phyloP scores from a whole-genome alignment of 352 stramenopile genomes.

The Poterioochromonas sp. region DNA sequence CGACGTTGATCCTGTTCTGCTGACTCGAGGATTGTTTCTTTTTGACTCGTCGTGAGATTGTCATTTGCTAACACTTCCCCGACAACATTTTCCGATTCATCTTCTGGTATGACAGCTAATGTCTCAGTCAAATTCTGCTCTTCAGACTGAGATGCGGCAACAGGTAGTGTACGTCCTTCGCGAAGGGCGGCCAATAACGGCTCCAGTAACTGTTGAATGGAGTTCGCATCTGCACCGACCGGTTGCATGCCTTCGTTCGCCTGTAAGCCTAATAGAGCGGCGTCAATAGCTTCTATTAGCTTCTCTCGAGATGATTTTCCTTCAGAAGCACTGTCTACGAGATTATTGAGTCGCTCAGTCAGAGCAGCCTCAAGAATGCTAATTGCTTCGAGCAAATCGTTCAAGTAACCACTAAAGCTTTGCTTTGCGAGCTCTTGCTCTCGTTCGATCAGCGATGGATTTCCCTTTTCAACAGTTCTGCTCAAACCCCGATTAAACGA shows the following conservation, averaged over 20 bases:
- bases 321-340: background rate
- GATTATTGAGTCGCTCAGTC: background rate
- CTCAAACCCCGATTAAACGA: background rate
- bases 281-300: constrained; percentile 3
- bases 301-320: background rate
- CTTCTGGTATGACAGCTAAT: too few relatives aligned
- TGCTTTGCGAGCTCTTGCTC: background rate
- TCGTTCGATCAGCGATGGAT: background rate
- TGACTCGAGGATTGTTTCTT: background rate
- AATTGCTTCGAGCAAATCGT: background rate
- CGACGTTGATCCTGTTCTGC: background rate
- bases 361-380: background rate
- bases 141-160: too few relatives aligned
- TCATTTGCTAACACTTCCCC: constrained; percentile 10
- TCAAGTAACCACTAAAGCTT: background rate
- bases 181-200: background rate
- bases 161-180: background rate
- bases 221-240: too few relatives aligned
- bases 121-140: too few relatives aligned
- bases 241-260: background rate
- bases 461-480: background rate
- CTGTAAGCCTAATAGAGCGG: background rate
- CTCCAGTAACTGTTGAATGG: constrained; percentile 5
- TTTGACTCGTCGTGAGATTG: constrained; percentile 1
- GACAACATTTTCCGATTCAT: background rate